Conservation (phyloP, 805 yeast species). For the Myxozyma nipponensis region DNA sequence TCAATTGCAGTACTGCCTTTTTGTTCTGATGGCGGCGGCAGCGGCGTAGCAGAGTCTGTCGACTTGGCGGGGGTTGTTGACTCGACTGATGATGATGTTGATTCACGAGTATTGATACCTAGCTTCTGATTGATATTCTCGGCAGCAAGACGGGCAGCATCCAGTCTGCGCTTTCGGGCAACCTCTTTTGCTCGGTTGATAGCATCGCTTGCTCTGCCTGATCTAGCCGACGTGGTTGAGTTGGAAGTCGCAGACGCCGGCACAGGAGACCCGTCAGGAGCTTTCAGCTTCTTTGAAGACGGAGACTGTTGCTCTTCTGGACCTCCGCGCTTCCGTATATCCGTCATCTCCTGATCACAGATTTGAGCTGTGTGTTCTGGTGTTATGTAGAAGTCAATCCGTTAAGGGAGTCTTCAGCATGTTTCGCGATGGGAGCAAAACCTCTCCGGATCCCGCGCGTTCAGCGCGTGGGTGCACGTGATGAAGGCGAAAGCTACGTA, state of each 20-base stretch:
- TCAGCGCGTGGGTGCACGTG: no score
- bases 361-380: background rate
- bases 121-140: constrained; percentile 7
- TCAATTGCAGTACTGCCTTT: constrained; percentile 7
- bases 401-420: no score
- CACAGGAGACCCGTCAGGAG: constrained; percentile 17
- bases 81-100: constrained; percentile 7
- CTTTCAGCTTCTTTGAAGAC: constrained; percentile 17
- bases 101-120: constrained; percentile 5
- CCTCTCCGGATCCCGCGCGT: no score
- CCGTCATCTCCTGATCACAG: constrained; percentile 4
- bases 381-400: no score
- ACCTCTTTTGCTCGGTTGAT: constrained; percentile 19
- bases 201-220: constrained; percentile 11
- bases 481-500: no score
- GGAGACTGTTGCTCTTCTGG: constrained; percentile 7
- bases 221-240: constrained; percentile 1
- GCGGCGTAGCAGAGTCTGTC: constrained; percentile 6
- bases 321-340: constrained; percentile 15
- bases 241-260: background rate
- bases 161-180: constrained; percentile 11
- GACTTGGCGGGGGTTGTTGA: constrained; percentile 13
- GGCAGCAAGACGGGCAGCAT: constrained; percentile 23
- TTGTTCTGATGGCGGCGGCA: constrained; percentile 3
- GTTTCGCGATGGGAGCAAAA: no score